Percentiles rank a stretch among this genome's conserved stretches.
Evolutionary conservation across 2,329 filamentous ascomycete genomes (phyloP).

Genomic region (Nothopassalora personata): DNA sequence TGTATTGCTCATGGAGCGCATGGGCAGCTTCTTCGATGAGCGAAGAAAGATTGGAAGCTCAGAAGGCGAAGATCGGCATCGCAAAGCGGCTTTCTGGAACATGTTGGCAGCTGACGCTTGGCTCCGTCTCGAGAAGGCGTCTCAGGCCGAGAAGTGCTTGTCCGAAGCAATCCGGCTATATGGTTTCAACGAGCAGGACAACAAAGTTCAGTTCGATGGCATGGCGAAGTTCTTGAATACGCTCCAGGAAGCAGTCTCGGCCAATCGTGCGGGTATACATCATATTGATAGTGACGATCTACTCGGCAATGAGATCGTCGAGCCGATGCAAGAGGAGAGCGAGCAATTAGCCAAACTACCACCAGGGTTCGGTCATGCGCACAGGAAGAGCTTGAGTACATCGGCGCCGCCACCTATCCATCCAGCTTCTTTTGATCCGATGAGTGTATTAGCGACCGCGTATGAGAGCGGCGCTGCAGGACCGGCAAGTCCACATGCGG

Average conservation of each 20-base stretch:
- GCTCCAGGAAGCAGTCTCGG: conserved; percentile 58
- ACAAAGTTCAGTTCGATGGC: conserved; percentile 39
- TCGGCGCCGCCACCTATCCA: conserved; percentile 17
- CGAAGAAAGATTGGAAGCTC: conserved; percentile 61
- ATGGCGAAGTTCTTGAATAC: conserved; percentile 61
- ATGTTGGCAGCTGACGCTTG: conserved; percentile 78
- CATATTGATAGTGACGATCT: conserved; percentile 33
- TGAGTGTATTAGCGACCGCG: conserved; percentile 28
- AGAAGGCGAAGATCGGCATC: conserved; percentile 63
- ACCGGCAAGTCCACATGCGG: conserved; percentile 20
- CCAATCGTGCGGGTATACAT: conserved; percentile 31
- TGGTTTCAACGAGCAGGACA: conserved; percentile 6
- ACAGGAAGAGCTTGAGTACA: conserved; percentile 42
- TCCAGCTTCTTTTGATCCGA: conserved; percentile 27
- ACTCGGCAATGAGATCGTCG: conserved; percentile 27
- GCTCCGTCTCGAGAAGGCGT: conserved; percentile 69
- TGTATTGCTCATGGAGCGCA: conserved; percentile 76
- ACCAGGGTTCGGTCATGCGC: conserved; percentile 26
- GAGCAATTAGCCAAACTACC: conserved; percentile 31
- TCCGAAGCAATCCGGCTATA: conserved; percentile 60
- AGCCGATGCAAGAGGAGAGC: conserved; percentile 31
- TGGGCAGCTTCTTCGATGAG: conserved; percentile 76
- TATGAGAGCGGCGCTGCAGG: conserved; percentile 17
- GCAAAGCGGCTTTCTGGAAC: conserved; percentile 88
- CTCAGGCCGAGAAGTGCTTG: conserved; percentile 73